phyloP scores from a whole-genome alignment of 164 flowering plant species.

The Warburgia ugandensis region DNA sequence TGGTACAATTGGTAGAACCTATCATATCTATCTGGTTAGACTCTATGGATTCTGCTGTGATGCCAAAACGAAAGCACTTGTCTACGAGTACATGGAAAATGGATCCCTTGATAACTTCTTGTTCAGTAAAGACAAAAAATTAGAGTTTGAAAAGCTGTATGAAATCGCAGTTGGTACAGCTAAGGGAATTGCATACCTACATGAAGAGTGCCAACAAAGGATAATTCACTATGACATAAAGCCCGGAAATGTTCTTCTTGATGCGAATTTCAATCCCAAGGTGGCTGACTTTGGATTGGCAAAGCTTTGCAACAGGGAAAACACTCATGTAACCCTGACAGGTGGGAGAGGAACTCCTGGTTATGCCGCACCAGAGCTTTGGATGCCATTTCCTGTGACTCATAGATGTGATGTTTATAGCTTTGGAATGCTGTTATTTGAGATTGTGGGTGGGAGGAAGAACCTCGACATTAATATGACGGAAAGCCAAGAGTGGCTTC shows the following conservation, averaged over 20 bases:
- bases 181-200: conserved; percentile 15
- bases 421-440: conserved; percentile 21
- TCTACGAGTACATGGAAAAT: too few relatives aligned
- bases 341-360: conserved; percentile 16
- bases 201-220: conserved; percentile 17
- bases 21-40: conserved; percentile 20
- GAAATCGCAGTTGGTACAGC: conserved; percentile 13
- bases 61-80: background rate
- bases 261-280: too few relatives aligned
- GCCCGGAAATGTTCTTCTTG: conserved; percentile 18
- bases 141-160: conserved; percentile 10
- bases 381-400: conserved; percentile 6
- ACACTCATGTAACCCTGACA: conserved; percentile 13
- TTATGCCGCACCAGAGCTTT: conserved; percentile 17
- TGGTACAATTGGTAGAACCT: conserved; percentile 1
- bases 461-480: conserved; percentile 1
- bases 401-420: conserved; percentile 21
- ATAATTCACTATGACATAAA: conserved; percentile 25
- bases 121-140: conserved; percentile 8
- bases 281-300: too few relatives aligned
- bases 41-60: conserved; percentile 18
- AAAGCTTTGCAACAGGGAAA: conserved; percentile 14
- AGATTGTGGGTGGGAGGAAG: conserved; percentile 17
- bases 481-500: conserved; percentile 12
- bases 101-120: conserved; percentile 18